A percentile compares a stretch with the other conserved stretches of the same genome.
phyloP scores from a whole-genome alignment of 768 basidiomycete genomes.

The Suillus decipiens region DNA sequence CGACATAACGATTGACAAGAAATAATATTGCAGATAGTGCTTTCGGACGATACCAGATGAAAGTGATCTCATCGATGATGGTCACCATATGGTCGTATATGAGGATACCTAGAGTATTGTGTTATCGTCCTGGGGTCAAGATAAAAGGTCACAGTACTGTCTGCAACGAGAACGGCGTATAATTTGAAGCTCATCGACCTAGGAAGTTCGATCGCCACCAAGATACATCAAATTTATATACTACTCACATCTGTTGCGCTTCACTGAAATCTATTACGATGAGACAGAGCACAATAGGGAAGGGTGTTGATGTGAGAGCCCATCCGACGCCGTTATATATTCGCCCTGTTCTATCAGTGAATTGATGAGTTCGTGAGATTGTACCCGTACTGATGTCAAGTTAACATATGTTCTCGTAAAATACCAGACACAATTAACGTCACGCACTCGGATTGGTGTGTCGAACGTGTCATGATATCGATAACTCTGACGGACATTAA shows the following conservation, averaged over 20 bases:
- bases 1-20: slow-evolving; percentile 51
- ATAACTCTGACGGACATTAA: neutral
- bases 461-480: neutral
- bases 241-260: neutral
- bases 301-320: neutral
- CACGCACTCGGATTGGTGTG: slow-evolving; percentile 21
- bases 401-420: too few species aligned
- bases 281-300: neutral
- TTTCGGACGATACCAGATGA: slow-evolving; percentile 47
- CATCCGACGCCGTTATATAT: neutral
- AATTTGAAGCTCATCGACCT: slow-evolving; percentile 3
- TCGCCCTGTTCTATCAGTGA: too few species aligned
- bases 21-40: slow-evolving; percentile 44
- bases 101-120: slow-evolving; percentile 22
- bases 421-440: neutral
- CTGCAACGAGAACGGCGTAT: slow-evolving; percentile 1
- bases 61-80: slow-evolving; percentile 39
- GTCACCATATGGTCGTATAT: slow-evolving; percentile 34
- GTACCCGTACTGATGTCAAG: too few species aligned
- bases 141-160: slow-evolving; percentile 7
- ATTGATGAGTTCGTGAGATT: neutral
- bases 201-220: neutral
- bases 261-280: neutral
- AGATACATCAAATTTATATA: neutral
- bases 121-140: neutral